Conservation (phyloP, 2,329 filamentous ascomycete genomes). For the Neurospora sp. region DNA sequence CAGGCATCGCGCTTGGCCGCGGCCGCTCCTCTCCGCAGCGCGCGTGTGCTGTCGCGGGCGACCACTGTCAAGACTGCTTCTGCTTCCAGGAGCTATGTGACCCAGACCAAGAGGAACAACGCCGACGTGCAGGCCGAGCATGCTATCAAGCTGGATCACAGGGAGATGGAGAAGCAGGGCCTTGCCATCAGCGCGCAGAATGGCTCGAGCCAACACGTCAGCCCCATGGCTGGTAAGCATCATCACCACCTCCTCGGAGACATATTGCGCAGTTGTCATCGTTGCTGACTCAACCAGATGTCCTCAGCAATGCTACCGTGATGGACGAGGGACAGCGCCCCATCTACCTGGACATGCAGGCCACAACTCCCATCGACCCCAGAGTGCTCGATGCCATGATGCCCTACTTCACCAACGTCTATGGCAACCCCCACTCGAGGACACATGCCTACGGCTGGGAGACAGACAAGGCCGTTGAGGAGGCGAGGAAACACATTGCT, state of each 20-base stretch:
- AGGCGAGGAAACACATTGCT: conserved; percentile 75
- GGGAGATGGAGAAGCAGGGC: conserved; percentile 61
- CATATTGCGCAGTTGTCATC: background rate
- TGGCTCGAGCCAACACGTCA: conserved; percentile 60
- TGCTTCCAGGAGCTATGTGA: conserved; percentile 58
- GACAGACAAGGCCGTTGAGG: conserved; percentile 86
- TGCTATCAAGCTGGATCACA: conserved; percentile 77
- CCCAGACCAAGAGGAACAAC: conserved; percentile 67
- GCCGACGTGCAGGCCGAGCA: conserved; percentile 77
- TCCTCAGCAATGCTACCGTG: conserved; percentile 82
- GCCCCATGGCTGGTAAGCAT: conserved; percentile 57
- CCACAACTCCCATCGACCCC: conserved; percentile 89
- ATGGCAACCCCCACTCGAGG: conserved; percentile 93
- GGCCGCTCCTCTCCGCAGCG: conserved; percentile 24
- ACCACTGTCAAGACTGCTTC: conserved; percentile 17
- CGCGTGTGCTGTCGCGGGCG: conserved; percentile 24
- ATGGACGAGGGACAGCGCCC: conserved; percentile 89
- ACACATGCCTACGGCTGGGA: conserved; percentile 99
- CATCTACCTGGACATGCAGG: conserved; percentile 98
- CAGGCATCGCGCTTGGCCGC: conserved; percentile 56
- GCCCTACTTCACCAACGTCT: conserved; percentile 84
- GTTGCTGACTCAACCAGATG: conserved; percentile 36
- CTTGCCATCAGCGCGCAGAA: conserved; percentile 40
- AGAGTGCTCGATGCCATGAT: conserved; percentile 95
- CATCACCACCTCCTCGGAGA: conserved; percentile 15